A percentile compares a stretch with the other conserved stretches of the same genome.
These are phyloP conservation scores for Puccinia triticina DNA, from an alignment of 1,284 basidiomycete species.

Conservation along the genomic window DNA sequence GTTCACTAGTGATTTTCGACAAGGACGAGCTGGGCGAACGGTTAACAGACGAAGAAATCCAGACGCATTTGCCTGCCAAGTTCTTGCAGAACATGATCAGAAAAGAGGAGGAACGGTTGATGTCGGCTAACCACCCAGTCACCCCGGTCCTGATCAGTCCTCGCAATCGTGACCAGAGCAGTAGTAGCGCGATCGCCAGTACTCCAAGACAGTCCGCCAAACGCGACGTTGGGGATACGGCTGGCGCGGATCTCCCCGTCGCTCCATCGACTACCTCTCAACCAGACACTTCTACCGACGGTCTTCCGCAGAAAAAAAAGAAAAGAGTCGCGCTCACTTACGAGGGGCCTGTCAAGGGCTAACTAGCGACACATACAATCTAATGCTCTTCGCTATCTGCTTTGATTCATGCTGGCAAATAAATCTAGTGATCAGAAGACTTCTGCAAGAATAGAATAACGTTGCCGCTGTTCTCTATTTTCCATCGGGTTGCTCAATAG, in stretches of 20 bases:
- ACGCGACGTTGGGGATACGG: neutral
- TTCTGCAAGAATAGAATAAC: too few relatives aligned
- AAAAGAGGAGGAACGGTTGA: neutral
- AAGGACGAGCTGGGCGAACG: constrained; percentile 82
- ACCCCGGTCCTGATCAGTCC: neutral
- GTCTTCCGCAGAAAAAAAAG: constrained; percentile 36
- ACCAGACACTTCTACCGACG: neutral
- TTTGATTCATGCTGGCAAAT: too few relatives aligned
- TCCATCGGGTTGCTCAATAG: too few relatives aligned
- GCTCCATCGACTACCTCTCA: neutral
- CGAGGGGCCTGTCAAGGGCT: constrained; percentile 37
- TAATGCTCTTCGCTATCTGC: too few relatives aligned
- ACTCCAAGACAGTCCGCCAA: neutral
- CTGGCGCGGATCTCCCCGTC: neutral
- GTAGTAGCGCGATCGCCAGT: neutral
- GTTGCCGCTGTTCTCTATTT: too few relatives aligned
- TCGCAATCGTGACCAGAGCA: neutral
- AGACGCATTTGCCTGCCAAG: constrained; percentile 2
- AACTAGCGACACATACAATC: neutral
- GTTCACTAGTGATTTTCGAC: constrained; percentile 78
- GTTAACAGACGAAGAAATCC: constrained; percentile 25
- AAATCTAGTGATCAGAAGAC: too few relatives aligned
- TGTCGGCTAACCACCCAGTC: neutral
- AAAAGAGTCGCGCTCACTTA: constrained; percentile 46
- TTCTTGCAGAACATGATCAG: neutral